These are phyloP conservation scores for Skeletonema potamos DNA, from an alignment of 108 stramenopile species.

Conservation along the genomic window DNA sequence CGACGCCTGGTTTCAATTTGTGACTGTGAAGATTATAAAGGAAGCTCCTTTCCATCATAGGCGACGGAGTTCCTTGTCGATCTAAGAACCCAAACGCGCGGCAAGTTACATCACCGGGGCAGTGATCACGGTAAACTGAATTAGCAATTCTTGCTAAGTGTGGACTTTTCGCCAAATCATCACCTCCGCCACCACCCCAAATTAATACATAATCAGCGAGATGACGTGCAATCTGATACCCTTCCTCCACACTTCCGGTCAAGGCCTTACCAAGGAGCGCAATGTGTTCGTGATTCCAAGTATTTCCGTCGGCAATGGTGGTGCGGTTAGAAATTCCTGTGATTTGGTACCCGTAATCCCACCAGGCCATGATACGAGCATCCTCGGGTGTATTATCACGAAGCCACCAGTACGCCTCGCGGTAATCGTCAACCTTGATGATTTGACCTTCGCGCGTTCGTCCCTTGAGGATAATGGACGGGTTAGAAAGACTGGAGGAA, in stretches of 20 bases:
- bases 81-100: slow-evolving; percentile 87
- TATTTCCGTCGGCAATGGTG: slow-evolving; percentile 97
- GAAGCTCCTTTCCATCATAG: slow-evolving; percentile 88
- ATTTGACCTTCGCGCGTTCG: slow-evolving; percentile 72
- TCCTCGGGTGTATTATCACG: slow-evolving; percentile 96
- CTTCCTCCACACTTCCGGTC: slow-evolving; percentile 87
- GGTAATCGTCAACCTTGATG: slow-evolving; percentile 95
- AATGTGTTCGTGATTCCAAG: slow-evolving; percentile 99
- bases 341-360: slow-evolving; percentile 96
- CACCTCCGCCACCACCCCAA: slow-evolving; percentile 94
- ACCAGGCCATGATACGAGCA: slow-evolving; percentile 95
- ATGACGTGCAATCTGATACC: slow-evolving; percentile 92
- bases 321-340: slow-evolving; percentile 96
- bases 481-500: slow-evolving; percentile 74
- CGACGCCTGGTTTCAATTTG: slow-evolving; percentile 73
- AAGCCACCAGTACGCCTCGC: slow-evolving; percentile 99
- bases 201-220: slow-evolving; percentile 96
- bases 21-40: slow-evolving; percentile 91
- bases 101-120: slow-evolving; percentile 94
- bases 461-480: slow-evolving; percentile 92
- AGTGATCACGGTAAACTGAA: slow-evolving; percentile 95
- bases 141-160: slow-evolving; percentile 97
- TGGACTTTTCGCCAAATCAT: slow-evolving; percentile 96
- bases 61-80: slow-evolving; percentile 86
- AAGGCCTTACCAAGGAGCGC: slow-evolving; percentile 94